These are phyloP conservation scores for Acanthamoeba culbertsoni DNA, from an alignment of 208 protist genomes.

Conservation along the genomic window DNA sequence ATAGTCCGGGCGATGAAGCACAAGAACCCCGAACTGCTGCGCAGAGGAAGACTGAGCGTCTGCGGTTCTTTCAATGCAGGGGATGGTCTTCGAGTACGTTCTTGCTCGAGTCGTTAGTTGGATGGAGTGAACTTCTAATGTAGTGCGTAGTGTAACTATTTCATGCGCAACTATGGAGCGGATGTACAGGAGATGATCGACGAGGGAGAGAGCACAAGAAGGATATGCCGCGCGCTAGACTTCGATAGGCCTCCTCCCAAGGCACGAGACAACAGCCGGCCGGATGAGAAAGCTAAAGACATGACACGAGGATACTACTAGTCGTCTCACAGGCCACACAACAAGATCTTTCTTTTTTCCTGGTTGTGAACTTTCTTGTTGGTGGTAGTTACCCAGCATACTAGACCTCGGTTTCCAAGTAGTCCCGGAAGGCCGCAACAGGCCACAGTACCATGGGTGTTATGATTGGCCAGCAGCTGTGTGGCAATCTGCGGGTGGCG, in stretches of 20 bases:
- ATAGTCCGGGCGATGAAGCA: slow-evolving; percentile 1
- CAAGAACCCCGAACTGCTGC: not conserved
- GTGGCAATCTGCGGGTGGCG: too few species aligned
- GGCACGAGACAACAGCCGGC: not conserved
- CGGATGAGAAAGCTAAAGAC: not conserved
- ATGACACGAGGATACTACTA: too few species aligned
- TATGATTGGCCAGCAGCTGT: too few species aligned
- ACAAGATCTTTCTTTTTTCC: too few species aligned
- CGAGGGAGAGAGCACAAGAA: not conserved
- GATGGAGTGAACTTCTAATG: not conserved
- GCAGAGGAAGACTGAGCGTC: not conserved
- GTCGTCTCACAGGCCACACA: too few species aligned
- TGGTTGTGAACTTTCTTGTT: too few species aligned
- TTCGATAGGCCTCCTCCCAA: not conserved
- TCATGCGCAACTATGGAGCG: not conserved
- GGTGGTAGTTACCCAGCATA: too few species aligned
- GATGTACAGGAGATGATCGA: slow-evolving; percentile 1
- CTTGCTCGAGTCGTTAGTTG: not conserved
- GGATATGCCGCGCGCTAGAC: not conserved
- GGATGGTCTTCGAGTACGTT: not conserved
- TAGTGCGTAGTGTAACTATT: not conserved
- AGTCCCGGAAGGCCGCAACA: too few species aligned
- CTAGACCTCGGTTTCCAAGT: too few species aligned
- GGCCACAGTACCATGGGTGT: too few species aligned
- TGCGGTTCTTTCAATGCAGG: not conserved